Conservation (phyloP, 139 green algal species). For the Chlamydomonas eustigma region DNA sequence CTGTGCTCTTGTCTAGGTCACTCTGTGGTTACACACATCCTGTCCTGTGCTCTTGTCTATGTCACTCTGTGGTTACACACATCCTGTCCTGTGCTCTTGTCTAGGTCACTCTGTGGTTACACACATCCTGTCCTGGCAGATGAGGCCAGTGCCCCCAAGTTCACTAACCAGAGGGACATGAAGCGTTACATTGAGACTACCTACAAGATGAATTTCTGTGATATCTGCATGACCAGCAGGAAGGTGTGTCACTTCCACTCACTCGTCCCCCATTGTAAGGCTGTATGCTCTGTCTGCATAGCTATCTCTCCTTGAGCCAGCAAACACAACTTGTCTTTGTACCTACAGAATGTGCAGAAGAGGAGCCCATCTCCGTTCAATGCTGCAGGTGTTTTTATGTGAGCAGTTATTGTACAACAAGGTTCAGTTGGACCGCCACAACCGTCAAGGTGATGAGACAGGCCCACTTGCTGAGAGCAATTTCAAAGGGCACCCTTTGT, state of each 20-base stretch:
- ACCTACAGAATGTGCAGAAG: too few relatives aligned
- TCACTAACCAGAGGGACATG: conserved; percentile 54
- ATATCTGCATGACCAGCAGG: conserved; percentile 82
- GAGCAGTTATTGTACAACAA: conserved; percentile 90
- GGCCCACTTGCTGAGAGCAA: conserved; percentile 73
- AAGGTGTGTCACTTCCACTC: too few relatives aligned
- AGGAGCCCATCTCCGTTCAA: too few relatives aligned
- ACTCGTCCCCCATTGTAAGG: too few relatives aligned
- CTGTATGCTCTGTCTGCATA: too few relatives aligned
- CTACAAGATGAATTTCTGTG: conserved; percentile 76
- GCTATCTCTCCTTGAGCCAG: too few relatives aligned
- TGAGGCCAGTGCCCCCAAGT: conserved; percentile 21
- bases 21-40: too few relatives aligned
- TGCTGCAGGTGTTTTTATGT: conserved; percentile 76
- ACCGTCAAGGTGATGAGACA: conserved; percentile 60
- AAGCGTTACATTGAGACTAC: conserved; percentile 58
- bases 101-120: conserved; percentile 65
- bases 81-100: conserved; percentile 1
- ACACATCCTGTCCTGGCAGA: conserved; percentile 60
- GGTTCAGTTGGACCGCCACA: conserved; percentile 73
- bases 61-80: too few relatives aligned
- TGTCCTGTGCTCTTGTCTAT: too few relatives aligned
- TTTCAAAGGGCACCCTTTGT: conserved; percentile 76
- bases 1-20: too few relatives aligned
- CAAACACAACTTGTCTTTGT: too few relatives aligned